Percentiles rank a stretch among this genome's conserved stretches.
phyloP scores from a whole-genome alignment of 1,139 yeast species.

The Blastobotrys petasosporus region DNA sequence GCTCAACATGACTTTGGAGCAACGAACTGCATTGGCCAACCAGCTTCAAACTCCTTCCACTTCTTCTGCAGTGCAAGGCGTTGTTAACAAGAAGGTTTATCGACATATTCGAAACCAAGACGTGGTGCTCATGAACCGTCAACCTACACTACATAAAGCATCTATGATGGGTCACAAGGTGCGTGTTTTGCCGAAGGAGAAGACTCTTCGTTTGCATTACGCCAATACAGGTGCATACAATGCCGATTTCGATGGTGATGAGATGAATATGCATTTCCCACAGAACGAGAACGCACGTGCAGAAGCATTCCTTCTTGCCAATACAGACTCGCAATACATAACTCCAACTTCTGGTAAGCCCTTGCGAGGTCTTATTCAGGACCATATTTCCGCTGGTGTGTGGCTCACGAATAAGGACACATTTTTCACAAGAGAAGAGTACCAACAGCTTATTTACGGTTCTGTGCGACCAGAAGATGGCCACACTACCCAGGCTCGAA shows the following conservation, averaged over 20 bases:
- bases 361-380: slow-evolving; percentile 97
- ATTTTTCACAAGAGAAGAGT: slow-evolving; percentile 83
- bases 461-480: slow-evolving; percentile 98
- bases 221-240: slow-evolving; percentile 99
- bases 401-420: slow-evolving; percentile 93
- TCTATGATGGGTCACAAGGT: slow-evolving; percentile 99
- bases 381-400: slow-evolving; percentile 97
- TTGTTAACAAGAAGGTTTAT: slow-evolving; percentile 83
- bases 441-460: slow-evolving; percentile 90
- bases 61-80: slow-evolving; percentile 41
- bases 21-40: slow-evolving; percentile 92
- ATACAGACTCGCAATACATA: slow-evolving; percentile 93
- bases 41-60: slow-evolving; percentile 84
- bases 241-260: slow-evolving; percentile 99
- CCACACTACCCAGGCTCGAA: slow-evolving; percentile 69
- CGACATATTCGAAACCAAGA: slow-evolving; percentile 94
- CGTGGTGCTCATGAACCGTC: slow-evolving; percentile 97
- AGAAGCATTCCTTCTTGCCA: slow-evolving; percentile 90
- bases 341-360: slow-evolving; percentile 99
- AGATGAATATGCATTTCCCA: slow-evolving; percentile 99
- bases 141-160: slow-evolving; percentile 97
- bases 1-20: slow-evolving; percentile 85
- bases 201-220: slow-evolving; percentile 92
- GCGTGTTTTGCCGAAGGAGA: slow-evolving; percentile 93
- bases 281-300: slow-evolving; percentile 97